Base-by-base conservation (phyloP, 108 stramenopile species). In the Skeletonema menzelii region DNA sequence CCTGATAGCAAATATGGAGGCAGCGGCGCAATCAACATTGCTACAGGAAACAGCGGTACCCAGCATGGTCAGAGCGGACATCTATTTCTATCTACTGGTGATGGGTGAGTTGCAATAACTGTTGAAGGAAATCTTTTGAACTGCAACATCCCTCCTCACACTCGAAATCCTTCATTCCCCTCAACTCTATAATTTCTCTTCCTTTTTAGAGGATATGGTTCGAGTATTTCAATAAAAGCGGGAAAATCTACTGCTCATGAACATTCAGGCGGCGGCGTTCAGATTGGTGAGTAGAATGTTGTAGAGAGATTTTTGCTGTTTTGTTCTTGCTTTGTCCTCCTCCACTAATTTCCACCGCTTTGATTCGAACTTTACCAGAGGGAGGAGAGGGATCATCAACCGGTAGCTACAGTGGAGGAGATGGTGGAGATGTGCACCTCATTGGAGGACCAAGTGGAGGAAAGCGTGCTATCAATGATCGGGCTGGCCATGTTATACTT, bases 351-450 rank as follows among this genome's bases (percentile, higher is more conserved):
- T 53, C 19, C 8, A 22, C 49, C n/a, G 8, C 8, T 10, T 53
- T 53, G 20, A 10, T 22, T 53, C 22, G 8, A 13, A 47, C 65
- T 19, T 24, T 53, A 22, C 27, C 65, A 17, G 27, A 65, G 20
- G 71, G 64, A 5, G 71, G 71, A 0, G 64, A 65, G 20, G 71
- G 71, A 8, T 30, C 42, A 6, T 65, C 64, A 15, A 31, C 27
- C 27, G 40, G 7, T 27, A 32, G 46, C 27, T 65, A 65, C 19
- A 65, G 34, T 63, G 69, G 61, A 20, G 65, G 71, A 27, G 64
- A 72, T 35, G 71, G 71, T 11, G 71, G 71, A 2, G 64, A 72
- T 56, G 12, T 72, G 3, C 67, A 67, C 13, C 27, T 65, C 19
- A 66, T 72, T 65, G 63, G 49, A 15, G 71, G 71, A 1, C 24